Conservation (phyloP, 352 stramenopile genomes). For the Phytophthora chlamydospora region DNA sequence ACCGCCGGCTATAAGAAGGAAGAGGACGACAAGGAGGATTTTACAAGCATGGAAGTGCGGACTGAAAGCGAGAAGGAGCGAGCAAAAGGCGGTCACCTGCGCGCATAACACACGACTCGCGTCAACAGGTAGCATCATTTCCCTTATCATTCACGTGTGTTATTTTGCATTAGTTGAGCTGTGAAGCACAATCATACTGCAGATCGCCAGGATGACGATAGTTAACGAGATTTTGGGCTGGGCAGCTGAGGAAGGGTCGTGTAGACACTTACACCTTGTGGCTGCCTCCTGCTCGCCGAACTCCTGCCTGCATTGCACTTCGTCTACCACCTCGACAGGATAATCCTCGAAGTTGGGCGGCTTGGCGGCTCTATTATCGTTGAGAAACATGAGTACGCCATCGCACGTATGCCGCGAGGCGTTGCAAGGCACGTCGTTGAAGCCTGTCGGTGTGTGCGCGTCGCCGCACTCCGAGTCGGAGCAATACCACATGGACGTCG, state of each 20-base stretch:
- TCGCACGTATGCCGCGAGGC: constrained; percentile 55
- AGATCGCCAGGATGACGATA: constrained; percentile 16
- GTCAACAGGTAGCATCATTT: constrained; percentile 32
- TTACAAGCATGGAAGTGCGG: constrained; percentile 78
- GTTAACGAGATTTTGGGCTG: constrained; percentile 3
- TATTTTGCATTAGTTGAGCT: constrained; percentile 16
- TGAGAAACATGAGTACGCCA: constrained; percentile 70
- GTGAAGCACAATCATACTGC: constrained; percentile 12
- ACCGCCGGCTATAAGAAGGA: constrained; percentile 74
- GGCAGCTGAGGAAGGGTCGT: constrained; percentile 30
- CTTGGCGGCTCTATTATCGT: constrained; percentile 80
- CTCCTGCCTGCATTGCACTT: constrained; percentile 43
- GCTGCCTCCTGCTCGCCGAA: constrained; percentile 39
- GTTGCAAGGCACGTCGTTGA: constrained; percentile 70
- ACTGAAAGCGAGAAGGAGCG: constrained; percentile 75
- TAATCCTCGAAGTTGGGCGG: constrained; percentile 75
- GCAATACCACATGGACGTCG: constrained; percentile 60
- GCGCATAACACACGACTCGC: constrained; percentile 38
- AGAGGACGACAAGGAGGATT: constrained; percentile 77
- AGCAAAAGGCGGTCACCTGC: constrained; percentile 40
- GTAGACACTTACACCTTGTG: constrained; percentile 55
- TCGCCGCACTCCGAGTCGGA: constrained; percentile 47
- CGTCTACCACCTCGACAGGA: constrained; percentile 76
- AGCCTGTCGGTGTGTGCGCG: constrained; percentile 53
- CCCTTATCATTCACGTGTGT: constrained; percentile 14